A percentile compares a stretch with the other conserved stretches of the same genome.
Evolutionary conservation across 2,329 filamentous ascomycete species (phyloP).

Genomic region (Dryadomyces sulphureus): DNA sequence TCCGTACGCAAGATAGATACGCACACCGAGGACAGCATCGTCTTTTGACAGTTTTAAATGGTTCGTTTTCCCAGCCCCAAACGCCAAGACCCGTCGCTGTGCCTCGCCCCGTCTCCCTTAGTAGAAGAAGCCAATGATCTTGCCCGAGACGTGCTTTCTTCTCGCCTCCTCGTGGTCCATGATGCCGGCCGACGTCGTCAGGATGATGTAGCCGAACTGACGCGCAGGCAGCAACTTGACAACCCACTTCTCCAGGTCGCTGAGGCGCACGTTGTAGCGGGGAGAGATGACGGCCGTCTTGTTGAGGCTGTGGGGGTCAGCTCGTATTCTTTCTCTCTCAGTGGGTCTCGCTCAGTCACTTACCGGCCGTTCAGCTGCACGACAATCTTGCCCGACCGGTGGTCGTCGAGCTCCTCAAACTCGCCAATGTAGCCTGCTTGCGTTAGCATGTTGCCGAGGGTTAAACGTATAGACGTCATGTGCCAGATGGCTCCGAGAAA

Average conservation of each 20-base stretch:
- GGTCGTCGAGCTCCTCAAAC: constrained; percentile 99
- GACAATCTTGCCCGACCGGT: constrained; percentile 99
- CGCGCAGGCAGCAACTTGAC: constrained; percentile 96
- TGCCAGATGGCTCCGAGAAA: constrained; percentile 48
- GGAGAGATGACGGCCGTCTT: constrained; percentile 99
- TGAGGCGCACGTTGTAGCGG: constrained; percentile 97
- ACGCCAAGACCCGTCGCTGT: constrained; percentile 3
- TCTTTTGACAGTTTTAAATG: too few species aligned
- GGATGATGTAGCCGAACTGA: constrained; percentile 99
- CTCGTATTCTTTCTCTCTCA: too few species aligned
- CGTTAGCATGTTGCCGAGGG: constrained; percentile 89
- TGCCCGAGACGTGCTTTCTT: constrained; percentile 95
- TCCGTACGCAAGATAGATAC: too few species aligned
- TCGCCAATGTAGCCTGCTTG: constrained; percentile 97
- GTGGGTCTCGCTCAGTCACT: constrained; percentile 6
- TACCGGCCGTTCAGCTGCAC: constrained; percentile 94
- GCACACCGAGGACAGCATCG: too few species aligned
- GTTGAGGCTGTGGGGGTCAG: constrained; percentile 48
- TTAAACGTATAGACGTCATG: constrained; percentile 85
- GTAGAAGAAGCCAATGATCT: constrained; percentile 99
- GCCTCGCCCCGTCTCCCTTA: constrained; percentile 28
- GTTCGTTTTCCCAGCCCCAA: constrained; percentile 6
- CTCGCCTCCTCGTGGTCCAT: constrained; percentile 99
- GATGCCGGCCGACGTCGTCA: constrained; percentile 97
- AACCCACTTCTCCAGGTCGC: constrained; percentile 99